Conservation (phyloP, 805 yeast genomes). For the Candida glaebosa region DNA sequence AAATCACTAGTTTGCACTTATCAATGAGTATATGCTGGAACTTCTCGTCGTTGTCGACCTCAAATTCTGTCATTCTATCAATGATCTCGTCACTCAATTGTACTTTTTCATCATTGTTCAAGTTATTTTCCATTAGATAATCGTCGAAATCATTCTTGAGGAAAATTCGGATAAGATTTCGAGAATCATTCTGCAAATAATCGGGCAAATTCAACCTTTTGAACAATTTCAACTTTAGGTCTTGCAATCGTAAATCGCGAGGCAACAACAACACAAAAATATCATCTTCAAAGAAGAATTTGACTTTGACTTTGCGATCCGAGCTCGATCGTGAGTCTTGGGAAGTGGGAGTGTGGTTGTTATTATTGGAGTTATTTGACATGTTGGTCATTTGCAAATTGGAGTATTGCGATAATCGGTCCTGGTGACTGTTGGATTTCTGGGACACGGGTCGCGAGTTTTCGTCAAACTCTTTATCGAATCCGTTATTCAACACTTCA, state of each 20-base stretch:
- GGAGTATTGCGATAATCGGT: conserved; percentile 51
- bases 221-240: conserved; percentile 48
- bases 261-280: conserved; percentile 69
- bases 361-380: not conserved
- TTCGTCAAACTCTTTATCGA: conserved; percentile 51
- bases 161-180: conserved; percentile 27
- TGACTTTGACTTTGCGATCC: conserved; percentile 51
- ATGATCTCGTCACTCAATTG: conserved; percentile 22
- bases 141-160: conserved; percentile 43
- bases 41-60: conserved; percentile 36
- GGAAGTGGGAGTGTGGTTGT: conserved; percentile 2
- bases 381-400: conserved; percentile 13
- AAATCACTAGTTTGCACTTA: conserved; percentile 40
- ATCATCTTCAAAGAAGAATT: conserved; percentile 76
- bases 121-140: conserved; percentile 27
- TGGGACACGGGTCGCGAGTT: conserved; percentile 35
- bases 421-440: conserved; percentile 46
- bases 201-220: conserved; percentile 40
- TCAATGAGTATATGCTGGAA: conserved; percentile 39
- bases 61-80: conserved; percentile 28
- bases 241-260: conserved; percentile 43
- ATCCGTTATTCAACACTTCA: conserved; percentile 54
- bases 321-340: conserved; percentile 13
- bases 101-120: conserved; percentile 18
- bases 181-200: conserved; percentile 1